Base-by-base conservation (phyloP, 2,329 filamentous ascomycete species). In the Cladosporium sp. region DNA sequence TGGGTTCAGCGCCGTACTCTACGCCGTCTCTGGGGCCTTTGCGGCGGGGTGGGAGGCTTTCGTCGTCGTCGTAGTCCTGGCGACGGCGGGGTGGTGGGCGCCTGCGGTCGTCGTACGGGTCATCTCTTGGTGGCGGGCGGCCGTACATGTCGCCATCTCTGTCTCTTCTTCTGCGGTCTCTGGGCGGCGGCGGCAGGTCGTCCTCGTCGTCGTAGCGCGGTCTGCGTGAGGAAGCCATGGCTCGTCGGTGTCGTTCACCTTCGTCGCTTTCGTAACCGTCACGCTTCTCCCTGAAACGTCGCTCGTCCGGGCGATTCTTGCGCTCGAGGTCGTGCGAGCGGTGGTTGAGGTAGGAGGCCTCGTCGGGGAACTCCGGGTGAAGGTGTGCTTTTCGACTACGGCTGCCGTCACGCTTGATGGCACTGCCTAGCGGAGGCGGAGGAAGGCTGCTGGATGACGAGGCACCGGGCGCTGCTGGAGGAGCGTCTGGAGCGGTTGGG, bases 181-280 rank as follows among this genome's bases (percentile, higher is more conserved):
- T 27, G 9, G 48, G 39, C 12, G 22, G 22, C 22, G 48, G 41
- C 8, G 33, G 40, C 12, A 43, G 25, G 27, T 41, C 38, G 35
- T 51, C 50, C 32, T 53, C 50, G 29, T 59, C 59, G 38, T 52
- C 55, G 48, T 52, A 49, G 43, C 49, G 38, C 38, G 43, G 49
- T 38, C 49, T 43, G 39, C 39, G 22, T 36, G 25, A 25, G 19
- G 38, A 36, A 35, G 36, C 36, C 41, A 12, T 46, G 22, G 49
- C 49, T 51, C 40, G 55, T 40, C 56, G 54, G 53, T 62, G 59
- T 36, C 47, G 52, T 43, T 68, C 66, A 16, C 66, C 66, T 45
- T 68, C 66, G 40, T 68, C 66, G 39, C 58, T 62, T 50, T 66
- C 64, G 54, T 68, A 68, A 13, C 64, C 65, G 54, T 67, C 62